Conservation (phyloP, 148 eudicot species). For the Rhododendron ovatum region DNA sequence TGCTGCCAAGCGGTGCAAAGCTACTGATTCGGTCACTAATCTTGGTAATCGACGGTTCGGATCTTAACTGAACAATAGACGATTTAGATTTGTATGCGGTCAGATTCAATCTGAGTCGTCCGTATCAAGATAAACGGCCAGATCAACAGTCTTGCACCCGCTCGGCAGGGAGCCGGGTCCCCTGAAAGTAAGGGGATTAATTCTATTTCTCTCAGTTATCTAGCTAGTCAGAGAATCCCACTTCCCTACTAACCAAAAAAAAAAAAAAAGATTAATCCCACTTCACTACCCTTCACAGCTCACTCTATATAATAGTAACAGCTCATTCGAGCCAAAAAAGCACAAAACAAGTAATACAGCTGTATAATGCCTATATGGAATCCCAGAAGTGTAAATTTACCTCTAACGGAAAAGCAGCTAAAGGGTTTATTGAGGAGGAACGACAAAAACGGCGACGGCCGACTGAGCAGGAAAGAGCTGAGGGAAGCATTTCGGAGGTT, state of each 20-base stretch:
- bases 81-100: no score
- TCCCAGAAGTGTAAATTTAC: background rate
- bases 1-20: no score
- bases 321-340: background rate
- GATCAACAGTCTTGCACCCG: no score
- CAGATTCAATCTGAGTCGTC: no score
- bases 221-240: background rate
- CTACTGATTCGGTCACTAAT: fast-evolving
- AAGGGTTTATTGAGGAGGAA: background rate
- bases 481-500: background rate
- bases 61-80: no score
- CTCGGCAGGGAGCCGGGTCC: no score
- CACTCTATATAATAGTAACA: background rate
- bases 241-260: no score
- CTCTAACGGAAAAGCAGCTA: background rate
- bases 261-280: no score
- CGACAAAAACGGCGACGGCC: conserved; percentile 3
- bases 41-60: no score
- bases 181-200: background rate
- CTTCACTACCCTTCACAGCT: background rate
- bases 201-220: background rate
- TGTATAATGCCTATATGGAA: background rate
- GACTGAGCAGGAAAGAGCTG: conserved; percentile 3
- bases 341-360: background rate
- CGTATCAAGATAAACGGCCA: no score